Base-by-base conservation (phyloP, 129 eudicot species). In the Lactuca sativa region DNA sequence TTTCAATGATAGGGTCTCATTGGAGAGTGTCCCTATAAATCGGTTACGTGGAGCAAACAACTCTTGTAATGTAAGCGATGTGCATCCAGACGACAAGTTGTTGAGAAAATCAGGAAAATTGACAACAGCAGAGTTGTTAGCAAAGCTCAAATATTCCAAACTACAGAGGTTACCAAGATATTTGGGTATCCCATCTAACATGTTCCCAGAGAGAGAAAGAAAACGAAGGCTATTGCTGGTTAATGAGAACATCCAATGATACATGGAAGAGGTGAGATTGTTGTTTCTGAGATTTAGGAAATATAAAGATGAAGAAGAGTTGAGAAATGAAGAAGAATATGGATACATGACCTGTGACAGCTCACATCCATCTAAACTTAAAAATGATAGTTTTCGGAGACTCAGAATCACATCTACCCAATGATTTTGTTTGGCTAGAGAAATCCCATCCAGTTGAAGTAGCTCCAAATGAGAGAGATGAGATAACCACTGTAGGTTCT, bases 231-330 rank as follows among this genome's bases (percentile, higher is more conserved):
- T 36, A 36, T 52, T 53, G 73, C 36, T 37, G 38, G 62, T 53
- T 67, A 67, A 54, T 12, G 60, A 34, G 61, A 8, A 33, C 61
- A 49, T 33, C 72, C 72, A 67, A 32, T 2, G 47, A 52, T 67
- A 54, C 62, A 67, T 67, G 62, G 73, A 67, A 34, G 59, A 67
- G 33, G 52, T 67, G 16, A 67, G 72, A 67, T 33, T 33, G 16
- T 67, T 67, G 34, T 67, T 4, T n/a, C 3, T 0, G 3, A 67
- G 73, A 51, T 1, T 36, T 8, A 67, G 62, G 4, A 2, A n/a
- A n/a, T n/a, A n/a, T n/a, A n/a, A 67, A 11, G 62, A 67, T 13
- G 62, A 67, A 25, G 56, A 64, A 43, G 43, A 65, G 18, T 47
- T 48, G 43, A 47, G 9, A 25, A 17, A 65, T 48, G 58, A 48